A percentile compares a stretch with the other conserved stretches of the same genome.
Conservation (phyloP, 177 flowering plant species). For the Vitis hybrid region DNA sequence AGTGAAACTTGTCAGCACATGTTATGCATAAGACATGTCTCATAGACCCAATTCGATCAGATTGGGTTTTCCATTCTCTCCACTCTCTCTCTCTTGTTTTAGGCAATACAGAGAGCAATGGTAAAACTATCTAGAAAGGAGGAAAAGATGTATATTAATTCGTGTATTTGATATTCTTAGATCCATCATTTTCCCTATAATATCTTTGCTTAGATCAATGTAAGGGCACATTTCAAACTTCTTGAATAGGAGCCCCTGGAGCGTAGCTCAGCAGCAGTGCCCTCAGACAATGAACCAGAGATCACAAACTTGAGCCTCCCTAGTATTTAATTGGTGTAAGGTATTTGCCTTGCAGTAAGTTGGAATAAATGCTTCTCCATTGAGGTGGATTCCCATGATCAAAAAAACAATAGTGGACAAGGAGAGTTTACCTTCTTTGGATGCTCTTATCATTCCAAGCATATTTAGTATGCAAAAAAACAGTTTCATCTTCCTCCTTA, state of each 20-base stretch:
- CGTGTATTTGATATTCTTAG: not conserved
- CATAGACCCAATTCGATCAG: no score
- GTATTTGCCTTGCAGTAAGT: no score
- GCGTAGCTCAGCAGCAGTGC: no score
- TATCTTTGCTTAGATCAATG: not conserved
- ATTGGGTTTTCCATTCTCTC: not conserved
- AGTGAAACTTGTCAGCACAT: not conserved
- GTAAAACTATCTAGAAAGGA: not conserved
- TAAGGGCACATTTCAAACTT: not conserved
- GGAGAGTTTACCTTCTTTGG: not conserved
- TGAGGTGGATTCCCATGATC: no score
- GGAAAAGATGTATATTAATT: not conserved
- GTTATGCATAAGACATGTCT: not conserved
- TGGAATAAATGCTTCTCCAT: no score
- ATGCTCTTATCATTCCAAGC: not conserved
- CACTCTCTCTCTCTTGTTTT: not conserved
- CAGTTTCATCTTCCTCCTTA: not conserved
- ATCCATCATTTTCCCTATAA: not conserved
- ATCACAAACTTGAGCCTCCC: no score
- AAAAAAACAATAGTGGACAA: not conserved
- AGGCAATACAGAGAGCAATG: not conserved
- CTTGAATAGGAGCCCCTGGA: not conserved
- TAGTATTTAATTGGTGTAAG: no score
- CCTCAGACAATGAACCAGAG: no score
- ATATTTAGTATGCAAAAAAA: not conserved